Evolutionary conservation across 352 stramenopile genomes (phyloP), one percentile per base, ranked within the genome.

Genomic region (Phytopythium mirpurense): DNA sequence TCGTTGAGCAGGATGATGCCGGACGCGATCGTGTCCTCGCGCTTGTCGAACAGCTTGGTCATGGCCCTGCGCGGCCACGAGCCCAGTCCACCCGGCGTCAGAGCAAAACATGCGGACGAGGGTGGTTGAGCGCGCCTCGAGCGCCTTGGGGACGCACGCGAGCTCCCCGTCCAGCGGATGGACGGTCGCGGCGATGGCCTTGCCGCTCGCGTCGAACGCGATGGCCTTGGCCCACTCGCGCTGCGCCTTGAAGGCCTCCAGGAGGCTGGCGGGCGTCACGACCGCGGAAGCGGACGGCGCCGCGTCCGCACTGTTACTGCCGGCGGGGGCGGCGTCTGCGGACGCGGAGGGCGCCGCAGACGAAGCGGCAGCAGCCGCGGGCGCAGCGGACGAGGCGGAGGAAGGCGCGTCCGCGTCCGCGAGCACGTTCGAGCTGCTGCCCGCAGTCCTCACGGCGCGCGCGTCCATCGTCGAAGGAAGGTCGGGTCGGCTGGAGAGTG

Each of bases 21-120:
- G 0, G 74, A 72, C 18, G 68, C 78, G 54, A 93, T 89, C 29
- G 82, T 88, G 34, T 78, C 66, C 26, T 93, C 82, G 11, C 82
- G 82, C 71, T 88, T 88, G 64, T 83, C 69, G 32, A 86, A 88
- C n/a, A 93, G 72, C 52, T 83, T 80, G 9, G 78, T 38, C 34
- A 81, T 67, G 1, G 57, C 63, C 6, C 77, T 80, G 16, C 15
- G 18, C 19, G n/a, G 38, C n/a, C n/a, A 36, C 19, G 5, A 32
- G 29, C n/a, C n/a, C n/a, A n/a, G n/a, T n/a, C n/a, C n/a, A n/a
- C n/a, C n/a, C n/a, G n/a, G n/a, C n/a, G n/a, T n/a, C n/a, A n/a
- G n/a, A n/a, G n/a, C n/a, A n/a, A n/a, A n/a, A n/a, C n/a, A n/a
- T n/a, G n/a, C n/a, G n/a, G n/a, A n/a, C n/a, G n/a, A n/a, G n/a